These are phyloP conservation scores for Solanum sitiens DNA, from an alignment of 257 asterid genomes.

Conservation along the genomic window DNA sequence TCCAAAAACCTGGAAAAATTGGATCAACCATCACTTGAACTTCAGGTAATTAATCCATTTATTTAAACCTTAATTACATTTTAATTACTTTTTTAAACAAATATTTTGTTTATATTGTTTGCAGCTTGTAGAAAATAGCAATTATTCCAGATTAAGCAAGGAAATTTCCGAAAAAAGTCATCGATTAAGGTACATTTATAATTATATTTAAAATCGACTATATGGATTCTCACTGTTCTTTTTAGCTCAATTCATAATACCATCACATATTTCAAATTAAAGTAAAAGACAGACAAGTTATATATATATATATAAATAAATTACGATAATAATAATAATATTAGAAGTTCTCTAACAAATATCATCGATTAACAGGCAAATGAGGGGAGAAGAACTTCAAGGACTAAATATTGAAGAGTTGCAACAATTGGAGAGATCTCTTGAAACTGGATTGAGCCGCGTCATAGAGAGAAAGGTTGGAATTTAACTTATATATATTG, in stretches of 20 bases:
- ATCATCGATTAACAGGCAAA: constrained; percentile 30
- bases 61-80: neutral
- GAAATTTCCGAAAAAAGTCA: constrained; percentile 66
- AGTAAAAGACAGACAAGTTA: neutral
- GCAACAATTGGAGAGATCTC: constrained; percentile 54
- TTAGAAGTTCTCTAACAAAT: neutral
- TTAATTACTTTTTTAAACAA: neutral
- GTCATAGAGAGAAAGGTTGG: constrained; percentile 61
- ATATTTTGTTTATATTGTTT: neutral
- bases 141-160: constrained; percentile 40
- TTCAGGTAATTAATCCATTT: constrained; percentile 34
- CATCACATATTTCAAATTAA: neutral
- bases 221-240: neutral
- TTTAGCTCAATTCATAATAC: neutral
- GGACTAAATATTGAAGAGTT: constrained; percentile 71
- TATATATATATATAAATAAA: neutral
- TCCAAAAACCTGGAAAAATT: constrained; percentile 56
- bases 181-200: constrained; percentile 36
- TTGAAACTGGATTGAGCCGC: constrained; percentile 65
- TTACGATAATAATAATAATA: neutral
- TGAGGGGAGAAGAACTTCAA: constrained; percentile 93
- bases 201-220: neutral
- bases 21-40: constrained; percentile 77
- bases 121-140: constrained; percentile 73
- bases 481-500: neutral